Base-by-base conservation (phyloP, 306 rosid species). In the Castanea sativa region DNA sequence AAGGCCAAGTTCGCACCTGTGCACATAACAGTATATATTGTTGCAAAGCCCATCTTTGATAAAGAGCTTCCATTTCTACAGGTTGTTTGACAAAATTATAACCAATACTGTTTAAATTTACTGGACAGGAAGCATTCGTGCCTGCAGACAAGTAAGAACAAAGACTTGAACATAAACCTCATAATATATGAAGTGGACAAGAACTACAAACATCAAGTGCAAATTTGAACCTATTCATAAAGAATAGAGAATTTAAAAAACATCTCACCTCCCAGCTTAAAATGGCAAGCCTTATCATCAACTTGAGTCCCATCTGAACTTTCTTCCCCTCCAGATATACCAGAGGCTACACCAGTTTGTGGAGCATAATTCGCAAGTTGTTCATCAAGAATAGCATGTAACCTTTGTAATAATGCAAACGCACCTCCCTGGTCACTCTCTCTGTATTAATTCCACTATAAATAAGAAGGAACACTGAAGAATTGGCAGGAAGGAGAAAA, bases 21-120 rank as follows among this genome's bases (percentile, higher is more conserved):
- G 92, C 20, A 77, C 99, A 94, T 35, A 94, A 73, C 63, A 94
- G 97, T 79, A 94, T 91, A 80, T 90, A 94, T 77, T 90, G 99
- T 86, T 94, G 97, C 83, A 94, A 89, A n/a, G 92, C 97, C 38
- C 79, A 68, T 77, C 90, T 85, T 85, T 94, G 84, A 73, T 90
- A 91, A 72, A 94, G 87, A 41, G 92, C 91, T 60, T 86, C 90
- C 68, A 41, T 81, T 59, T 81, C 86, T 33, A 82, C 82, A 80
- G 61, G 85, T 70, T 82, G 85, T 73, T 81, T 79, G 60, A 94
- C 83, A 60, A 94, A 94, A 30, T 73, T 72, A 74, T 81, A 86
- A 2, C 92, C 97, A 60, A 92, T 85, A 77, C 75, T 86, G 77
- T 88, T 92, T 30, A 78, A 74, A 87, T 91, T 88, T 58, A 79